Percentiles rank a stretch among this genome's conserved stretches.
These are phyloP conservation scores for Alternaria ethzedia DNA, from an alignment of 2,329 filamentous ascomycete genomes.

Conservation along the genomic window DNA sequence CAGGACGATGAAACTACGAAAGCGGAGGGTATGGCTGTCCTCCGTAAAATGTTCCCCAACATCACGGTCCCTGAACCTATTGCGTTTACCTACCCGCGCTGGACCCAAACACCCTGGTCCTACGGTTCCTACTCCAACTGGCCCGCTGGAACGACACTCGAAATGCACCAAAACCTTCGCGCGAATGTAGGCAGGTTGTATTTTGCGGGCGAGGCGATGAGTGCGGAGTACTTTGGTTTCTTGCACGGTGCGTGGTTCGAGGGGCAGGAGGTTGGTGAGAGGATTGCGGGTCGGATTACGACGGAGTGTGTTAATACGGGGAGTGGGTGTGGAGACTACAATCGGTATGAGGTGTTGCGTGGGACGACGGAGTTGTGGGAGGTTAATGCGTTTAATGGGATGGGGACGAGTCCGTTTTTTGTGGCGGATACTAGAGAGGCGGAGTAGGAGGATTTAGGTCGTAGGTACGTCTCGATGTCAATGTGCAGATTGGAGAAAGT, in stretches of 20 bases:
- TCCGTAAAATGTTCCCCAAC: constrained; percentile 67
- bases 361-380: constrained; percentile 38
- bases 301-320: constrained; percentile 30
- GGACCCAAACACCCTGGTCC: constrained; percentile 58
- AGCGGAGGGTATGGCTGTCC: constrained; percentile 62
- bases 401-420: constrained; percentile 36
- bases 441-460: background rate
- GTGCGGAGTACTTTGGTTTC: constrained; percentile 69
- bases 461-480: background rate
- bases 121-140: constrained; percentile 73
- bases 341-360: constrained; percentile 37
- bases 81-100: constrained; percentile 67
- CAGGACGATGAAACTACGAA: constrained; percentile 65
- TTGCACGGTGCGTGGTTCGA: constrained; percentile 58
- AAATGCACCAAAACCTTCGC: constrained; percentile 71
- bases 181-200: constrained; percentile 67
- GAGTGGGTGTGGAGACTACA: constrained; percentile 36
- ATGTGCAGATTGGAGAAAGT: background rate
- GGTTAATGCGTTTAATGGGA: constrained; percentile 41
- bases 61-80: constrained; percentile 64
- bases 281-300: constrained; percentile 39
- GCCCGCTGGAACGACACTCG: constrained; percentile 67
- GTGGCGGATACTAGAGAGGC: constrained; percentile 6
- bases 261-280: constrained; percentile 39
- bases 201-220: constrained; percentile 71